Evolutionary conservation across 768 basidiomycete species (phyloP), one percentile per base, ranked within the genome.

Genomic region (Aureoboletus auriporus): DNA sequence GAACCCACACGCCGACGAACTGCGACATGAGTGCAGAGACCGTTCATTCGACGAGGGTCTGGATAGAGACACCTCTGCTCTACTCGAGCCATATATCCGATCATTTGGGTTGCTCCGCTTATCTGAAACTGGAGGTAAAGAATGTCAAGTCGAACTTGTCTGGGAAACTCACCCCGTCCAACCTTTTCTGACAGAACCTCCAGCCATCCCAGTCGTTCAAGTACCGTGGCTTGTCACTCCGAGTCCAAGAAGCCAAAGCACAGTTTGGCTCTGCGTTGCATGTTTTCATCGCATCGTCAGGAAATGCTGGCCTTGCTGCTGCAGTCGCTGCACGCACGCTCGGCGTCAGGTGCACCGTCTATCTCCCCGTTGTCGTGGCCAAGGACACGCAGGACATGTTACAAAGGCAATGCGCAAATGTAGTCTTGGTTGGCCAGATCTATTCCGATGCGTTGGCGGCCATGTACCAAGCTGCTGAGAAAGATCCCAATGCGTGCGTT

Each of bases 151-250:
- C n/a, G n/a, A n/a, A n/a, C n/a, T n/a, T n/a, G n/a, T n/a, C n/a
- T n/a, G n/a, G n/a, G n/a, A n/a, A n/a, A n/a, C n/a, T n/a, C n/a
- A n/a, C n/a, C n/a, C n/a, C n/a, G n/a, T n/a, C n/a, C n/a, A n/a
- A n/a, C n/a, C n/a, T n/a, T n/a, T n/a, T 23, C 20, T 23, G 20
- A 23, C 61, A 89, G 88, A 86, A 78, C 52, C 69, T 89, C 2
- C 88, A 90, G 48, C 83, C 82, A 0, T 77, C 79, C 0, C 75
- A 84, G 52, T 89, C 87, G 2, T 90, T 86, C 78, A 90, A 91
- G 61, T 83, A 77, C 57, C 75, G 88, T 17, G 86, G 86, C 6
- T 73, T 89, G 30, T 83, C 84, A 16, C 72, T 75, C 50, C 83
- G 85, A 54, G 71, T 79, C 3, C 75, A 79, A 55, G 69, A 72